A percentile compares a stretch with the other conserved stretches of the same genome.
These are phyloP conservation scores for Thelephora aurantiotincta DNA, from an alignment of 768 basidiomycete species.

Conservation along the genomic window DNA sequence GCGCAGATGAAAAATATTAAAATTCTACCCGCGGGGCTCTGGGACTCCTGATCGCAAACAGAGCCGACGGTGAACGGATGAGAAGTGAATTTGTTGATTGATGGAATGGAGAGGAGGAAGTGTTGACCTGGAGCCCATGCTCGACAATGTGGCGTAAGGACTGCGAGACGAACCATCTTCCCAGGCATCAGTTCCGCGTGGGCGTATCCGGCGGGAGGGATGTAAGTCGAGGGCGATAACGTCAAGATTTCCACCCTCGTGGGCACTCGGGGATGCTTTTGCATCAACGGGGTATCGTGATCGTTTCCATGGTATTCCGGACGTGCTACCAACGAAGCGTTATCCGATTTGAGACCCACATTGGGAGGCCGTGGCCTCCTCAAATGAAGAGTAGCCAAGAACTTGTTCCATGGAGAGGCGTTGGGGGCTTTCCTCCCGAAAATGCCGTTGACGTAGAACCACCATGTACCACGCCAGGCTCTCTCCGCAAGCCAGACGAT, in stretches of 20 bases:
- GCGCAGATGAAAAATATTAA: constrained; percentile 58
- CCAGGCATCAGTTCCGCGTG: constrained; percentile 60
- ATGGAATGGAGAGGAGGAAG: constrained; percentile 53
- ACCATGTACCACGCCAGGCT: constrained; percentile 36
- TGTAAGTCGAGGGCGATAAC: constrained; percentile 13
- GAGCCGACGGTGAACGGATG: constrained; percentile 68
- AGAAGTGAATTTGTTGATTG: constrained; percentile 41
- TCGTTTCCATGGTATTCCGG: not conserved
- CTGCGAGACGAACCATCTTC: constrained; percentile 50
- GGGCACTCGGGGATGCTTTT: not conserved
- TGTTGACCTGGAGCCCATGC: constrained; percentile 73
- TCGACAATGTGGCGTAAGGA: constrained; percentile 39
- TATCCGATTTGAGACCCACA: not conserved
- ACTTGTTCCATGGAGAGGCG: not conserved
- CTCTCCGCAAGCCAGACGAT: constrained; percentile 53
- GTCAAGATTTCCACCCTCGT: not conserved
- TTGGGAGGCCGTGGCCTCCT: not conserved
- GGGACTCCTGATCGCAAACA: constrained; percentile 34
- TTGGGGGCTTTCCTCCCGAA: constrained; percentile 16
- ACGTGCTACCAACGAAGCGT: not conserved
- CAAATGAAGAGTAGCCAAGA: not conserved
- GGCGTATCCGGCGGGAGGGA: constrained; percentile 54
- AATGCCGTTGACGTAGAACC: constrained; percentile 46
- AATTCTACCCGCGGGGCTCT: constrained; percentile 32
- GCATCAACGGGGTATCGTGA: not conserved